These are phyloP conservation scores for Globisporangium echinulatum DNA, from an alignment of 352 stramenopile species.

Conservation along the genomic window DNA sequence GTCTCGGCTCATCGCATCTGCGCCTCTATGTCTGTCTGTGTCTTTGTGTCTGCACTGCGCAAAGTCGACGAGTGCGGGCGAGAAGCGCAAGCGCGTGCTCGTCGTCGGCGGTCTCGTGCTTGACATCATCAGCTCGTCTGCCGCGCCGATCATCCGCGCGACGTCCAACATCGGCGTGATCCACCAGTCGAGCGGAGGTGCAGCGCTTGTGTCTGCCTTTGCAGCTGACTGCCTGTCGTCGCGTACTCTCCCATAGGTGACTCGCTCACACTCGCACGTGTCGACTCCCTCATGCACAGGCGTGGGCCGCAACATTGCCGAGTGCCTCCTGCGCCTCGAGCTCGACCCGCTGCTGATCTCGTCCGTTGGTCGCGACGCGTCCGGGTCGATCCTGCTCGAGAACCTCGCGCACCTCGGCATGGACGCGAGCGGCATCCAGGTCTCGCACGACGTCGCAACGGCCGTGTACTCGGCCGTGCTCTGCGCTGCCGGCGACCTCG, in stretches of 20 bases:
- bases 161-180: constrained; percentile 88
- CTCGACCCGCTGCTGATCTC: constrained; percentile 73
- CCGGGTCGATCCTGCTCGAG: constrained; percentile 64
- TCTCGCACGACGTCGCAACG: constrained; percentile 48
- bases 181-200: constrained; percentile 73
- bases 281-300: constrained; percentile 24
- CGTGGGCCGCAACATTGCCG: constrained; percentile 91
- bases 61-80: not conserved
- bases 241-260: not conserved
- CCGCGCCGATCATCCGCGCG: constrained; percentile 54
- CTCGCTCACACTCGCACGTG: not conserved
- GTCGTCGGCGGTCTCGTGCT: constrained; percentile 85
- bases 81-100: constrained; percentile 38
- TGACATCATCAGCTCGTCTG: constrained; percentile 80
- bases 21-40: not conserved
- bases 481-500: constrained; percentile 67
- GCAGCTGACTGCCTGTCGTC: not conserved
- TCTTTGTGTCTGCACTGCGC: constrained; percentile 9
- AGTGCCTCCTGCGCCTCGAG: constrained; percentile 74
- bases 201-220: constrained; percentile 2
- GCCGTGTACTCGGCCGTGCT: constrained; percentile 85
- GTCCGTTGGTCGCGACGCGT: constrained; percentile 67
- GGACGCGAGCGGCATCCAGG: constrained; percentile 46
- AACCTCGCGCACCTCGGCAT: constrained; percentile 58
- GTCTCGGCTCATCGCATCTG: not conserved